Conservation (phyloP, 371 early-diverging fungal genomes). For the Mucor irregularis region DNA sequence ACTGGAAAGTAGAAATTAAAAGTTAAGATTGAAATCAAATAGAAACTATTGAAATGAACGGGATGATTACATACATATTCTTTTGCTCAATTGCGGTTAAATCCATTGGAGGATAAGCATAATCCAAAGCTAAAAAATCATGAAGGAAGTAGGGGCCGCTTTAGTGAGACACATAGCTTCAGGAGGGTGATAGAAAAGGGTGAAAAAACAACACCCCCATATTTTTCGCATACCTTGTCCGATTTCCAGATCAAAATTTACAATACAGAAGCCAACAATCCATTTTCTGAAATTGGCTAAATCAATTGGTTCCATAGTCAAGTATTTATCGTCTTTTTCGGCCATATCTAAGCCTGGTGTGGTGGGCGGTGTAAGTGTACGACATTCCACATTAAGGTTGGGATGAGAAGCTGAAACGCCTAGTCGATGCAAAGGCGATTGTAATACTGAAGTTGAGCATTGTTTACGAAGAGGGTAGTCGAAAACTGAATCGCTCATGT, state of each 20-base stretch:
- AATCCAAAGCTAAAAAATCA: slow-evolving; percentile 67
- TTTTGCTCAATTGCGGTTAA: slow-evolving; percentile 76
- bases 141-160: neutral
- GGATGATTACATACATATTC: slow-evolving; percentile 65
- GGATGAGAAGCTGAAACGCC: slow-evolving; percentile 34
- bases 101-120: slow-evolving; percentile 81
- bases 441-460: slow-evolving; percentile 23
- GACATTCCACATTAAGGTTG: slow-evolving; percentile 18
- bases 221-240: slow-evolving; percentile 73
- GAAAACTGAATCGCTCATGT: slow-evolving; percentile 40
- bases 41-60: too few relatives aligned
- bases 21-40: too few relatives aligned
- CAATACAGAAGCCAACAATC: slow-evolving; percentile 87
- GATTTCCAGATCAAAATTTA: slow-evolving; percentile 93
- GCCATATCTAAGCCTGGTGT: slow-evolving; percentile 36
- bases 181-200: neutral
- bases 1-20: slow-evolving; percentile 33
- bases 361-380: slow-evolving; percentile 11
- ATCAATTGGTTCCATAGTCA: slow-evolving; percentile 39
- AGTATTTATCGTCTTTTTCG: slow-evolving; percentile 27
- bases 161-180: neutral
- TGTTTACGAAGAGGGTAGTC: slow-evolving; percentile 30
- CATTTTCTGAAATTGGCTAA: slow-evolving; percentile 71
- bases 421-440: slow-evolving; percentile 1
- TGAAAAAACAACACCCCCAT: neutral